Percentiles rank a stretch among this genome's conserved stretches.
Conservation (phyloP, 2,329 filamentous ascomycete species). For the Aplosporella prunicola region DNA sequence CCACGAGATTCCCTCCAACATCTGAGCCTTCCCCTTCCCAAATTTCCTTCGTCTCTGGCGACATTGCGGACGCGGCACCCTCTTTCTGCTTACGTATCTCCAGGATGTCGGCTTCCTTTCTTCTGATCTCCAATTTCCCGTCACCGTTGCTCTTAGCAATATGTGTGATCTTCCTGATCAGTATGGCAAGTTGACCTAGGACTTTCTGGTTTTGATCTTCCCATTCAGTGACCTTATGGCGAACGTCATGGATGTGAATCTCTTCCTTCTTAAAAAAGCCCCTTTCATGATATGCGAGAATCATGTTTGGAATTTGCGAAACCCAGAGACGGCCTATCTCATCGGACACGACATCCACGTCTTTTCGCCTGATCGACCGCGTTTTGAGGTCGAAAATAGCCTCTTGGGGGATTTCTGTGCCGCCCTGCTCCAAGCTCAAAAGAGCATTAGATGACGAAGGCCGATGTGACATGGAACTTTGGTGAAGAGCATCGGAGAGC, state of each 20-base stretch:
- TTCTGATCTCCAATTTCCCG: slow-evolving; percentile 26
- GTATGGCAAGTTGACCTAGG: slow-evolving; percentile 19
- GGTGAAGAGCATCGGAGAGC: too few species aligned
- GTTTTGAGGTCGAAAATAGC: slow-evolving; percentile 48
- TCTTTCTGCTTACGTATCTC: slow-evolving; percentile 27
- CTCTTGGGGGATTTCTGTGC: slow-evolving; percentile 28
- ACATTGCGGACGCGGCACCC: slow-evolving; percentile 1
- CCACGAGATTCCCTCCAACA: background rate
- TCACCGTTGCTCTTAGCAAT: slow-evolving; percentile 16
- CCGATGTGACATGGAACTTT: background rate
- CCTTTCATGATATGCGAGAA: slow-evolving; percentile 41
- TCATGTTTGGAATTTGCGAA: slow-evolving; percentile 42
- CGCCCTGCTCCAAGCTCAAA: slow-evolving; percentile 8
- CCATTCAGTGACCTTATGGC: slow-evolving; percentile 31
- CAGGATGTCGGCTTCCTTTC: slow-evolving; percentile 20
- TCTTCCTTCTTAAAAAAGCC: slow-evolving; percentile 35
- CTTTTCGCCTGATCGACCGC: slow-evolving; percentile 26
- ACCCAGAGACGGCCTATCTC: slow-evolving; percentile 41
- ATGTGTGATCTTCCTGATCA: slow-evolving; percentile 24
- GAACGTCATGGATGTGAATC: slow-evolving; percentile 31
- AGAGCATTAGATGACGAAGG: background rate
- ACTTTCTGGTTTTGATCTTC: slow-evolving; percentile 28
- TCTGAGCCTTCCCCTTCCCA: background rate
- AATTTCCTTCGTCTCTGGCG: slow-evolving; percentile 2
- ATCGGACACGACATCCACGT: slow-evolving; percentile 28